Evolutionary conservation across 148 eudicot genomes (phyloP).

Genomic region (Hydrangea macrophylla): DNA sequence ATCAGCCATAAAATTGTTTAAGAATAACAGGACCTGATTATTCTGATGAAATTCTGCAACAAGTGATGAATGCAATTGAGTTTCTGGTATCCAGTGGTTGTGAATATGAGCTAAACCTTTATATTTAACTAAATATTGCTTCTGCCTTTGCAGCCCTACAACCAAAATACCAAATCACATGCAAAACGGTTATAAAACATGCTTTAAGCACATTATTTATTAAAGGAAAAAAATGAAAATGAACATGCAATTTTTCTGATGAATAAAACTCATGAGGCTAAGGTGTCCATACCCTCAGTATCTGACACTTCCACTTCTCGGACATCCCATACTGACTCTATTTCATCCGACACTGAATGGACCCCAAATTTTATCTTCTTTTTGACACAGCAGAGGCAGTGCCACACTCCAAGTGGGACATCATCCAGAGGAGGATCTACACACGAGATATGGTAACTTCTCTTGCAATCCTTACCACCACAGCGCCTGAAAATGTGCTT

Average conservation of each 20-base stretch:
- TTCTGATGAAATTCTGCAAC: slow-evolving; percentile 27
- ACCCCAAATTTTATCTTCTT: slow-evolving; percentile 54
- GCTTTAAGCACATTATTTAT: neutral
- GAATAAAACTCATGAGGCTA: too few relatives aligned
- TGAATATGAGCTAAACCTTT: slow-evolving; percentile 83
- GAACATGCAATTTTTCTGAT: neutral
- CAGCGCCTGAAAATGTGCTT: slow-evolving; percentile 48
- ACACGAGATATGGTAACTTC: slow-evolving; percentile 58
- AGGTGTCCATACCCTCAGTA: slow-evolving; percentile 22
- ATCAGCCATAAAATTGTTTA: slow-evolving; percentile 9
- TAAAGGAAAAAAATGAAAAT: neutral
- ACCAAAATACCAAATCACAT: slow-evolving; percentile 22
- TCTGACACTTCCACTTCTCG: slow-evolving; percentile 51
- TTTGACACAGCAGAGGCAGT: slow-evolving; percentile 35
- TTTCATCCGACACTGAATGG: slow-evolving; percentile 53
- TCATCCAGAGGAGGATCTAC: slow-evolving; percentile 39
- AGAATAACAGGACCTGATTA: slow-evolving; percentile 39
- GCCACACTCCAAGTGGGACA: slow-evolving; percentile 39
- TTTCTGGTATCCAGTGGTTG: slow-evolving; percentile 68
- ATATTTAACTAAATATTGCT: slow-evolving; percentile 70
- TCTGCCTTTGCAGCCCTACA: slow-evolving; percentile 48
- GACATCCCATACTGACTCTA: slow-evolving; percentile 68
- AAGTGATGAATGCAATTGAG: slow-evolving; percentile 45
- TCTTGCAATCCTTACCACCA: slow-evolving; percentile 55
- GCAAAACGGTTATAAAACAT: slow-evolving; percentile 3